Percentiles rank a stretch among this genome's conserved stretches.
phyloP scores from a whole-genome alignment of 495 filamentous ascomycete genomes.

The Penicillium angulare region DNA sequence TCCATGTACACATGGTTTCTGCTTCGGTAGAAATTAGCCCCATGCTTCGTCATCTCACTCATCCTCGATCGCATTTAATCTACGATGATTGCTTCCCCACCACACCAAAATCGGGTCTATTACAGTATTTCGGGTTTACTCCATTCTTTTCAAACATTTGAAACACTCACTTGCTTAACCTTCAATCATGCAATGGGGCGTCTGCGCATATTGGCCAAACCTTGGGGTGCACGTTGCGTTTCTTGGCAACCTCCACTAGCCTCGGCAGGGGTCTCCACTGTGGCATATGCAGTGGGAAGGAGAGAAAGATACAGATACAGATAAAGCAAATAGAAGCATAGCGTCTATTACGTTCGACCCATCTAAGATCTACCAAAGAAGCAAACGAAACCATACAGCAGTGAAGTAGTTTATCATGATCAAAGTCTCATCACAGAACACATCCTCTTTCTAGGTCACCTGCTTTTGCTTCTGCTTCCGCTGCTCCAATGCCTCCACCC shows the following conservation, averaged over 20 bases:
- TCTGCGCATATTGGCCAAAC: no score
- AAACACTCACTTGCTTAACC: not conserved
- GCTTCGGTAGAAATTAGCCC: no score
- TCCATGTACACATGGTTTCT: no score
- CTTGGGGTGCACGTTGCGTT: not conserved
- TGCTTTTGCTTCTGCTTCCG: constrained; percentile 5
- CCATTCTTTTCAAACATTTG: not conserved
- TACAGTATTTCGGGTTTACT: no score
- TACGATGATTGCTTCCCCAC: not conserved
- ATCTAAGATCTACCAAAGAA: no score
- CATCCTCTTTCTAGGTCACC: no score
- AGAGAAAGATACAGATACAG: not conserved
- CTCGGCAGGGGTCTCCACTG: constrained; percentile 4
- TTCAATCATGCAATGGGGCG: no score
- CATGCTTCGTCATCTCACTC: not conserved
- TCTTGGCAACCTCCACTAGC: not conserved
- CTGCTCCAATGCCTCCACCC: constrained; percentile 10
- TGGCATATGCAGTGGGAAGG: not conserved
- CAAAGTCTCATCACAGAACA: no score
- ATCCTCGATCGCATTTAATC: not conserved
- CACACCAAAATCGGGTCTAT: no score
- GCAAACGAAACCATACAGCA: no score
- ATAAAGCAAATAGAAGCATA: not conserved
- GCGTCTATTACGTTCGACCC: no score
- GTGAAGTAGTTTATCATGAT: no score